These are phyloP conservation scores for Boletus sensibilis DNA, from an alignment of 768 basidiomycete genomes.

Conservation along the genomic window DNA sequence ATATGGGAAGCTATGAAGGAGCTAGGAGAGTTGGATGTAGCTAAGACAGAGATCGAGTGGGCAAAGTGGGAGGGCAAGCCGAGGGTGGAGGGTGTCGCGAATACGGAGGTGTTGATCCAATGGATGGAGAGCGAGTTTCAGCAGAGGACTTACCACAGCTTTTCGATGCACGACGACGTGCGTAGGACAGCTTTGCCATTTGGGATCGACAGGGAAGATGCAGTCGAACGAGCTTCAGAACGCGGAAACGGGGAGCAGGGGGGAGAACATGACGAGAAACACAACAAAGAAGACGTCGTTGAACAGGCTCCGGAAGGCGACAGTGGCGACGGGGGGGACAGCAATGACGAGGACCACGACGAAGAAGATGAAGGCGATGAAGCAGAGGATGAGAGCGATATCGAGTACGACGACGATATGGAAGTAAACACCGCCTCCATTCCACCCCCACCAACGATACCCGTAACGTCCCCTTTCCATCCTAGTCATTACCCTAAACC, in stretches of 20 bases:
- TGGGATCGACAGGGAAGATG: background rate
- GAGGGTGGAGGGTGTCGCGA: conserved; percentile 11
- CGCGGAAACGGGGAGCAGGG: background rate
- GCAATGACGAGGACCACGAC: background rate
- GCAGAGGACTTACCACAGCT: background rate
- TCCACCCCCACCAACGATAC: conserved; percentile 7
- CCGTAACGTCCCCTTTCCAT: conserved; percentile 31
- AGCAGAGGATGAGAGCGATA: background rate
- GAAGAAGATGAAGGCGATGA: background rate
- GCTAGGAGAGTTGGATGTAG: conserved; percentile 18
- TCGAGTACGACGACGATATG: background rate
- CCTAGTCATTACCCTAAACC: conserved; percentile 38
- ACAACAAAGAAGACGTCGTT: background rate
- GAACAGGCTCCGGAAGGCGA: background rate
- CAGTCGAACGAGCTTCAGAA: background rate
- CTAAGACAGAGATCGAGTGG: conserved; percentile 20
- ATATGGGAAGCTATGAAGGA: conserved; percentile 11
- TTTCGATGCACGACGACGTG: conserved; percentile 1
- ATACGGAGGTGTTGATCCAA: conserved; percentile 18
- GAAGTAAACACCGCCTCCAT: background rate
- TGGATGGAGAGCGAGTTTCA: background rate
- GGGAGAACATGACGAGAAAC: background rate
- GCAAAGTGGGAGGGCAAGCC: conserved; percentile 25
- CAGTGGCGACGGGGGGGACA: background rate
- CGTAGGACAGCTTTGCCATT: background rate